Evolutionary conservation across 306 rosid genomes (phyloP).

Genomic region (Mimosa bimucronata): DNA sequence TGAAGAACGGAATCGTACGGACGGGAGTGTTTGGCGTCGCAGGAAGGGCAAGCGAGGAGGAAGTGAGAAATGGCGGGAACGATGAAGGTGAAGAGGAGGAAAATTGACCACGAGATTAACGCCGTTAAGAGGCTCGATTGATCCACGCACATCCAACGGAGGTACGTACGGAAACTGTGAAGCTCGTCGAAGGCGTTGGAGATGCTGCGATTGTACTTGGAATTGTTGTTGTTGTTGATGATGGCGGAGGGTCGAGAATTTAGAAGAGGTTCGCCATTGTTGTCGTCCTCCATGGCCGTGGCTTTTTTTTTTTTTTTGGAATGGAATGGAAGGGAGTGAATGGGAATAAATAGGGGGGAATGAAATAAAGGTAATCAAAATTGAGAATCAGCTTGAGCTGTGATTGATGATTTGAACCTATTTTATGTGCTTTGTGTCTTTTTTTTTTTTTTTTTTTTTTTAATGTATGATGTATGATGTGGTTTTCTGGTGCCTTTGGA

Average conservation of each 20-base stretch:
- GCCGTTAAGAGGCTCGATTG: constrained; percentile 67
- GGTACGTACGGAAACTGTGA: constrained; percentile 68
- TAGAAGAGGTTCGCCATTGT: constrained; percentile 43
- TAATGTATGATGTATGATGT: not conserved
- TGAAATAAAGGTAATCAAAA: not conserved
- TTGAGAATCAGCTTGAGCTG: not conserved
- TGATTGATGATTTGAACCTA: not conserved
- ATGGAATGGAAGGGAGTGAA: not conserved
- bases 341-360: not conserved
- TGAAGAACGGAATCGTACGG: constrained; percentile 77
- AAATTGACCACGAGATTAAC: constrained; percentile 69
- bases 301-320: not conserved
- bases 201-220: constrained; percentile 45
- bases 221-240: constrained; percentile 7
- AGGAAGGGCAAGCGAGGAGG: constrained; percentile 58
- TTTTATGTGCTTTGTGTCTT: not conserved
- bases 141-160: constrained; percentile 93
- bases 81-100: constrained; percentile 56
- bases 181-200: constrained; percentile 76
- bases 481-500: not conserved
- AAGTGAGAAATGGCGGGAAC: constrained; percentile 78
- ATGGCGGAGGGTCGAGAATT: not conserved
- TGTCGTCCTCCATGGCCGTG: constrained; percentile 21
- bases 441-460: too few species aligned
- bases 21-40: constrained; percentile 68